These are phyloP conservation scores for Lachnellula hyalina DNA, from an alignment of 2,329 filamentous ascomycete genomes.

Conservation along the genomic window DNA sequence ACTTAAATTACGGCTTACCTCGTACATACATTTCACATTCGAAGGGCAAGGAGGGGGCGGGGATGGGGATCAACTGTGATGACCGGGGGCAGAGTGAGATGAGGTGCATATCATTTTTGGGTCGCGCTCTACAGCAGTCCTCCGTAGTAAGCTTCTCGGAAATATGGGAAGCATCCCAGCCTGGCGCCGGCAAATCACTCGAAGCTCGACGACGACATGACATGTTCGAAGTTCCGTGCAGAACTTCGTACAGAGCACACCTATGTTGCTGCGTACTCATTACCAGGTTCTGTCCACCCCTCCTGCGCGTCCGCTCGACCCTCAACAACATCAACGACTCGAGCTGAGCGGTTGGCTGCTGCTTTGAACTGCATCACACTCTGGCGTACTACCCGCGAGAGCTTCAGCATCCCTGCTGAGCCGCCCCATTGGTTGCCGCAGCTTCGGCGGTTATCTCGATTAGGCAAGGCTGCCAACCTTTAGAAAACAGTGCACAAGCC, in stretches of 20 bases:
- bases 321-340: neutral
- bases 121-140: neutral
- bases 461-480: conserved; percentile 24
- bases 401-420: conserved; percentile 19
- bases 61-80: neutral
- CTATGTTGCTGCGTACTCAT: neutral
- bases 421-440: conserved; percentile 24
- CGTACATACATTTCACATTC: neutral
- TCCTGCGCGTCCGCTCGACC: conserved; percentile 5
- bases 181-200: neutral
- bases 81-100: neutral
- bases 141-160: neutral
- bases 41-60: neutral
- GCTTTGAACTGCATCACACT: conserved; percentile 20
- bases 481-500: conserved; percentile 10
- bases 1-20: too few species aligned
- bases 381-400: conserved; percentile 23
- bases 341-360: conserved; percentile 11
- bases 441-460: conserved; percentile 31
- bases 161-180: neutral
- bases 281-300: neutral
- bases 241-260: too few species aligned
- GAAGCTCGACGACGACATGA: neutral
- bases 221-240: too few species aligned
- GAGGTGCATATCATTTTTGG: neutral